Percentiles rank a stretch among this genome's conserved stretches.
Evolutionary conservation across 345 rosid species (phyloP).

Genomic region (Corchorus olitorius): DNA sequence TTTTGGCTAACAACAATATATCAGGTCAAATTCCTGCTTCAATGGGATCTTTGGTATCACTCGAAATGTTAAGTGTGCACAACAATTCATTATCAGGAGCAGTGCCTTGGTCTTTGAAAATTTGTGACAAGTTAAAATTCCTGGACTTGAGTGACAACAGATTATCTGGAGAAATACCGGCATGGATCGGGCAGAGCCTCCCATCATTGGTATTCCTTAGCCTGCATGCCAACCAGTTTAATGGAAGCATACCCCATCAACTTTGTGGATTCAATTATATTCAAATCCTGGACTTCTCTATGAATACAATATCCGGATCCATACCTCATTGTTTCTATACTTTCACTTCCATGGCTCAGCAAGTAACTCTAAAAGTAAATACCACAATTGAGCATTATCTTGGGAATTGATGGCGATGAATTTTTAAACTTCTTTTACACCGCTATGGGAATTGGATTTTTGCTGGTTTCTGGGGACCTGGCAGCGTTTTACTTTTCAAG

Average conservation of each 20-base stretch:
- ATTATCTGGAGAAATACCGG: not conserved
- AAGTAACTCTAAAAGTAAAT: not conserved
- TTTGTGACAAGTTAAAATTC: not conserved
- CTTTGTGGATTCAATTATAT: not conserved
- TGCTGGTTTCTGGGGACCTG: constrained; percentile 8
- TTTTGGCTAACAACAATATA: not conserved
- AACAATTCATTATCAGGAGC: not conserved
- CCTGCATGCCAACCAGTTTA: not conserved
- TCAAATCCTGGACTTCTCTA: not conserved
- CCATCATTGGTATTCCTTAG: not conserved
- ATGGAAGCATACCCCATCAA: not conserved
- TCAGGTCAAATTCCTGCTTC: not conserved
- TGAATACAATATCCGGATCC: not conserved
- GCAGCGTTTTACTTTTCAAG: not conserved
- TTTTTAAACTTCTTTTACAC: not conserved
- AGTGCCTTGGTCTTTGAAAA: not conserved
- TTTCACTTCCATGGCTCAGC: not conserved
- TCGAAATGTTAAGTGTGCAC: not conserved
- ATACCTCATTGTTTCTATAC: not conserved
- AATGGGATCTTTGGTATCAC: not conserved
- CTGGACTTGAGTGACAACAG: not conserved
- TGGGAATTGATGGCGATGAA: not conserved
- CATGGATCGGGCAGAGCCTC: not conserved
- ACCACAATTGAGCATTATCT: not conserved
- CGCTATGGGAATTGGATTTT: not conserved